These are phyloP conservation scores for Lasiosphaeris hirsuta DNA, from an alignment of 495 filamentous ascomycete species.

Conservation along the genomic window DNA sequence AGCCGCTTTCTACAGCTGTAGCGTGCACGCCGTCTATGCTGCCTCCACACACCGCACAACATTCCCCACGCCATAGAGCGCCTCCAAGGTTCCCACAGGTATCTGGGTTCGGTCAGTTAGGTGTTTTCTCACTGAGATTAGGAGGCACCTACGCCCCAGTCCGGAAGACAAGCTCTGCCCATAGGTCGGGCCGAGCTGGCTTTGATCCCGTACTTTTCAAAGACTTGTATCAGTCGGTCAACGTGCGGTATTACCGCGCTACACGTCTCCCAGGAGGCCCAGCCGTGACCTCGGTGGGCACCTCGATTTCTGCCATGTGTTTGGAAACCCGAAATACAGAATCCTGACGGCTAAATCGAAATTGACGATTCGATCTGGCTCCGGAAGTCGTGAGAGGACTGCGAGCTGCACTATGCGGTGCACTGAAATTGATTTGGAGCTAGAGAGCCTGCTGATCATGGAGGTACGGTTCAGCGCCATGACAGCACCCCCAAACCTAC, in stretches of 20 bases:
- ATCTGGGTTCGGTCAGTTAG: too few species aligned
- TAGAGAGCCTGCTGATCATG: constrained; percentile 6
- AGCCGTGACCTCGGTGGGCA: constrained; percentile 14
- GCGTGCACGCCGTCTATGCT: background rate
- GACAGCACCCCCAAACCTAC: constrained; percentile 8
- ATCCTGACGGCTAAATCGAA: constrained; percentile 10
- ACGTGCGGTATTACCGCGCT: constrained; percentile 6
- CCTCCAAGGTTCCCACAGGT: too few species aligned
- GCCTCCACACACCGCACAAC: too few species aligned
- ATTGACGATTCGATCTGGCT: background rate
- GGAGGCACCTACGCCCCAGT: constrained; percentile 10
- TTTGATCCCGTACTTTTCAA: constrained; percentile 4
- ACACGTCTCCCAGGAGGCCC: constrained; percentile 11
- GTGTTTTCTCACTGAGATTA: background rate
- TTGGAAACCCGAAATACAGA: constrained; percentile 12
- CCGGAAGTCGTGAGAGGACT: background rate
- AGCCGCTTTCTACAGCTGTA: background rate
- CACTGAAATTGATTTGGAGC: constrained; percentile 9
- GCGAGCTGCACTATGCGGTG: constrained; percentile 13
- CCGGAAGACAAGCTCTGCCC: constrained; percentile 13
- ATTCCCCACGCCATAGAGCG: too few species aligned
- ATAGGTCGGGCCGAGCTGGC: background rate
- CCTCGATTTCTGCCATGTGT: constrained; percentile 8
- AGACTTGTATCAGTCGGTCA: constrained; percentile 4
- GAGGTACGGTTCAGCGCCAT: constrained; percentile 10